Evolutionary conservation across 805 yeast species (phyloP), one percentile per base, ranked within the genome.

Genomic region (Wickerhamomyces kurtzmanii): DNA sequence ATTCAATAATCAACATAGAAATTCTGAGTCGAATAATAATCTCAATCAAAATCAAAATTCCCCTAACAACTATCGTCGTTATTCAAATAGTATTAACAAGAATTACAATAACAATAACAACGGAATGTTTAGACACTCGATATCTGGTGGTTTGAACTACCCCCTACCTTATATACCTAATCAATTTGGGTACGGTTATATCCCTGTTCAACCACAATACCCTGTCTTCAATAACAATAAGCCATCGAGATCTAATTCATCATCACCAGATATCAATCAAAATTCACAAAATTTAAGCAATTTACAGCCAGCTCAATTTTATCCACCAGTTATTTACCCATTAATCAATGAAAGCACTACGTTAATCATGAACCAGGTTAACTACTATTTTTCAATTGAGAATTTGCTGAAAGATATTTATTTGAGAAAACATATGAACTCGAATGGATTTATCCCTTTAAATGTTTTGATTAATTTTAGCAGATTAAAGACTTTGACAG

Each of bases 331-430:
- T 23, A 16, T 38, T 25, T 38, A 36, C 22, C 34, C 40, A 5
- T 26, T 43, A 28, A 32, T 38, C n/a, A 47, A 39, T 35, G 49
- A 47, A 31, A 28, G 44, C 35, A n/a, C n/a, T n/a, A n/a, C 19
- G 29, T 40, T 19, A 22, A 53, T 65, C 18, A 48, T 68, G 6
- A 53, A 51, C 53, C 97, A 87, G 62, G 62, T 89, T 29, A 91
- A 84, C 49, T 91, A 91, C 62, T 91, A 91, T 55, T 82, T 91
- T 59, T 78, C 93, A 17, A 64, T 76, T 28, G 94, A 85, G 43
- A 91, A 91, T 55, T 65, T 91, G 55, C 63, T 79, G 42, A 82
- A 85, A 57, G 98, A 91, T 57, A 60, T 77, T 28, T 89, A 59
- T 50, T 65, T 91, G 55, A 74, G 95, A 55, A 69, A 73, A 39